Evolutionary conservation across 768 basidiomycete species (phyloP).

Genomic region (Russula olivacea): DNA sequence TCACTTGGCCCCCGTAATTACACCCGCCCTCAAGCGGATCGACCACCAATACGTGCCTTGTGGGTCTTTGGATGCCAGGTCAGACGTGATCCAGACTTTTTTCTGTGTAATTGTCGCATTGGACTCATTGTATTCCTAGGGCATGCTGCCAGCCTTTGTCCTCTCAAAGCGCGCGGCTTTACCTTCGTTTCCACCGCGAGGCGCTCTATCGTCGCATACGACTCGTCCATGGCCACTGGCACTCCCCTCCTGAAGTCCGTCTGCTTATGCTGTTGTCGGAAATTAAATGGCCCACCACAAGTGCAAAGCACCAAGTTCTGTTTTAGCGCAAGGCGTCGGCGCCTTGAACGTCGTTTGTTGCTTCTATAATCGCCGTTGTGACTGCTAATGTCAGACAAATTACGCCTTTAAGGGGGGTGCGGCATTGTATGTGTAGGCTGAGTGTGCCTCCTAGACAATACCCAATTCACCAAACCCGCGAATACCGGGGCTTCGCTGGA

Average conservation of each 20-base stretch:
- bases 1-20: slow-evolving; percentile 6
- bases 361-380: slow-evolving; percentile 13
- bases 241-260: background rate
- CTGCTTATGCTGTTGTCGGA: slow-evolving; percentile 1
- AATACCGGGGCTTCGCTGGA: slow-evolving; percentile 11
- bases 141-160: background rate
- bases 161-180: background rate
- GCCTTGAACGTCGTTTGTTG: background rate
- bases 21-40: too few relatives aligned
- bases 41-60: background rate
- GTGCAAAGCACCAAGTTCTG: background rate
- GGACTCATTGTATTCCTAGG: background rate
- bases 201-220: background rate
- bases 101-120: background rate
- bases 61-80: background rate
- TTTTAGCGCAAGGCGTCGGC: slow-evolving; percentile 6
- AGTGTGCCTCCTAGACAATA: background rate
- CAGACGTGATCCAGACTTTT: background rate
- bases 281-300: background rate
- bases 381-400: slow-evolving; percentile 6
- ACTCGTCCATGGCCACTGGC: slow-evolving; percentile 6
- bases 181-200: background rate
- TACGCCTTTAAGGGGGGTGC: slow-evolving; percentile 7
- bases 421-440: background rate
- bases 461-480: slow-evolving; percentile 2